A percentile compares a stretch with the other conserved stretches of the same genome.
Evolutionary conservation across 176 grass and related monocot genomes (phyloP).

Genomic region (Carex kokanica): DNA sequence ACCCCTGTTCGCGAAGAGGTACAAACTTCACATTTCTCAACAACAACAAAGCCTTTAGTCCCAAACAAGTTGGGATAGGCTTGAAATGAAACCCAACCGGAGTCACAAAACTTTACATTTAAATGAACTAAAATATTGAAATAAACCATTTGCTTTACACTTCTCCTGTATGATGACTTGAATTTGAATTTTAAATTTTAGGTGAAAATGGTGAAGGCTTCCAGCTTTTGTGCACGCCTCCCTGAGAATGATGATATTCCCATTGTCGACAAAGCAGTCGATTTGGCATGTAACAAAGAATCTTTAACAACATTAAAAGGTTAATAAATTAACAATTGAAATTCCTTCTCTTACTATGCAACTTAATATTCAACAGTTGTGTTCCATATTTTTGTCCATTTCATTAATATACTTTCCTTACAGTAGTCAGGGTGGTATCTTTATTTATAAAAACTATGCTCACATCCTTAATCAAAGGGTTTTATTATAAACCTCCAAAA

Average conservation of each 20-base stretch:
- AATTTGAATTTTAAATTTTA: constrained; percentile 31
- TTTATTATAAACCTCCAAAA: not conserved
- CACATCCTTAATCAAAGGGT: constrained; percentile 20
- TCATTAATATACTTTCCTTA: not conserved
- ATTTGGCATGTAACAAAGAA: constrained; percentile 75
- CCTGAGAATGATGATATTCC: constrained; percentile 68
- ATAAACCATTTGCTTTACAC: not conserved
- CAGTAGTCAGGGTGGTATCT: not conserved
- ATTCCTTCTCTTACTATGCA: constrained; percentile 1
- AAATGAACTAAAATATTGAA: not conserved
- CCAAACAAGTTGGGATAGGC: no score
- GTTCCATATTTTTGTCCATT: not conserved
- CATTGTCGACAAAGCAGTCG: constrained; percentile 88
- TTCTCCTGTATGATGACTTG: not conserved
- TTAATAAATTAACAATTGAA: constrained; percentile 13
- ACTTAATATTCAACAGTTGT: not conserved
- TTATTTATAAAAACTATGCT: not conserved
- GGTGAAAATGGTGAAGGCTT: constrained; percentile 73
- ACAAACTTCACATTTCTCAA: constrained; percentile 13
- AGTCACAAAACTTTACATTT: constrained; percentile 2
- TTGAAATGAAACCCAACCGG: no score
- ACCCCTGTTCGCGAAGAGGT: constrained; percentile 97
- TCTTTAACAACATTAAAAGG: constrained; percentile 39
- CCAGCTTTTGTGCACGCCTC: constrained; percentile 71
- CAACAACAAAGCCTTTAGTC: no score